Base-by-base conservation (phyloP, 345 rosid genomes). In the Kandelia obovata region DNA sequence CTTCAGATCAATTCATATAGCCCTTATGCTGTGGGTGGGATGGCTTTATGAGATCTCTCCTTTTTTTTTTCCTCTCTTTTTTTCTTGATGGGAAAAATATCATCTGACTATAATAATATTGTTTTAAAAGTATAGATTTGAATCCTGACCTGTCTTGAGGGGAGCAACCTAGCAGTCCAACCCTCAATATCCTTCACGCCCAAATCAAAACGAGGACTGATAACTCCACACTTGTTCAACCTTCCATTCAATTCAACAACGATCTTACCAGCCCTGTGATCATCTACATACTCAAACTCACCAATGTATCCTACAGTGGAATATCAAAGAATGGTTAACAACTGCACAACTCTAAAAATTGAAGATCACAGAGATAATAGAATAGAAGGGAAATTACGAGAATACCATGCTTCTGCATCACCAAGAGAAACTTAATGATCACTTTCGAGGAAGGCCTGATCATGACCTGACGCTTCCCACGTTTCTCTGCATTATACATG, bases 201-300 rank as follows among this genome's bases (percentile, higher is more conserved):
- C 5, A 76, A 56, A 37, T 76, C 79, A 57, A 76, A 76, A 43
- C 79, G 75, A 55, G 79, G 79, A 31, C 79, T 76, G 47, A 76
- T 76, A 27, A 76, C 79, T n/a, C 79, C 79, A 58, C 79, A 76
- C 20, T 75, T 75, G 75, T 75, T 75, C 63, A 75, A 25, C 67
- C 79, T 65, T 16, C 79, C 79, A 35, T 75, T 75, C 58, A 75
- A 35, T 43, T 75, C 79, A 2, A 75, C 79, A 25, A 75, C 79
- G 4, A 75, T 76, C 67, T 76, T 76, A n/a, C 79, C 79, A 25
- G 79, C 15, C 53, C 79, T 67, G 72, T 76, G 79, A 15, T 76
- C 79, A 71, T 76, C 79, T 17, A 76, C 79, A 9, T 66, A 76
- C 57, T 76, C 79, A 5, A 76, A 76, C 65, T 76, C 79, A 21